These are phyloP conservation scores for Xylaria sp. DNA, from an alignment of 2,329 filamentous ascomycete genomes.

Conservation along the genomic window DNA sequence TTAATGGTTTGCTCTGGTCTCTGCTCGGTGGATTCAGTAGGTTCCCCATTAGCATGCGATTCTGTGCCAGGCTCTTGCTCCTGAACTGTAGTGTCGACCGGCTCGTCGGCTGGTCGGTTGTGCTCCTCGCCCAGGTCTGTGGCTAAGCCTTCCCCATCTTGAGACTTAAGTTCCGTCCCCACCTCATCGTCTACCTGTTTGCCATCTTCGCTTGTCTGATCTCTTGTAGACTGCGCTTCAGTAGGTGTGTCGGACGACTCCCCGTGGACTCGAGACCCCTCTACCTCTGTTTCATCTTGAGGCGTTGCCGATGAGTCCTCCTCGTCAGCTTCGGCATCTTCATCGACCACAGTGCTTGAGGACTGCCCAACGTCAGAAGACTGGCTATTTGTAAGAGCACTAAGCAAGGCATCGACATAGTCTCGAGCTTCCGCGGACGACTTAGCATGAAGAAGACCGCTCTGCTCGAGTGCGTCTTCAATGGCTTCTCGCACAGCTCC, in stretches of 20 bases:
- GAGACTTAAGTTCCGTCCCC: neutral
- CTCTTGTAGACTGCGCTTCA: neutral
- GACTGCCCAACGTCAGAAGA: constrained; percentile 11
- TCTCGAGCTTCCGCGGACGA: constrained; percentile 49
- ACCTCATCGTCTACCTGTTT: neutral
- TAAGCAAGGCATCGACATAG: constrained; percentile 55
- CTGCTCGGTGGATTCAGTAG: neutral
- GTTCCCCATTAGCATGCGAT: neutral
- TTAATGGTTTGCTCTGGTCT: neutral
- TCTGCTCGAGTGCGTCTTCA: constrained; percentile 57
- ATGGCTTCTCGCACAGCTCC: constrained; percentile 57
- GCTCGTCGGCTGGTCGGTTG: neutral
- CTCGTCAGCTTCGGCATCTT: constrained; percentile 5
- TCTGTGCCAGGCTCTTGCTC: constrained; percentile 1
- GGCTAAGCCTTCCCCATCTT: neutral
- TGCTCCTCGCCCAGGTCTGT: neutral
- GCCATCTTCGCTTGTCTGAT: neutral
- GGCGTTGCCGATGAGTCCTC: neutral
- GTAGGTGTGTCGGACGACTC: too few relatives aligned
- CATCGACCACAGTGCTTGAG: neutral
- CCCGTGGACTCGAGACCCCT: constrained; percentile 3
- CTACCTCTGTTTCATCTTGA: neutral
- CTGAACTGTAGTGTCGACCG: neutral
- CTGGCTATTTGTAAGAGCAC: constrained; percentile 46
- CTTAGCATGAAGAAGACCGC: constrained; percentile 52